A percentile compares a stretch with the other conserved stretches of the same genome.
Conservation (phyloP, 768 basidiomycete species). For the Boletus huronensis region DNA sequence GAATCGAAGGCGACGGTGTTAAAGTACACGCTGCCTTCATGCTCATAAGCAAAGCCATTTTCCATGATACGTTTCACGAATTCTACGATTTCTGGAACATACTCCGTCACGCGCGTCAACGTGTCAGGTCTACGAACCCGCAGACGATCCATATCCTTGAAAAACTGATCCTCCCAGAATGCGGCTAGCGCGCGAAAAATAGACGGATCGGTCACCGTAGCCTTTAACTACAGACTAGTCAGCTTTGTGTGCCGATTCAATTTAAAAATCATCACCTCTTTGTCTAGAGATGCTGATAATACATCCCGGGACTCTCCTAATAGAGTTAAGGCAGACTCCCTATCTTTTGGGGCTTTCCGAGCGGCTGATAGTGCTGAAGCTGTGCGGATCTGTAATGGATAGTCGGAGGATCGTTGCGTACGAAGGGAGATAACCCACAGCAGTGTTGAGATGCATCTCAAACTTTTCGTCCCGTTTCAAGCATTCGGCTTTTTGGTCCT, state of each 20-base stretch:
- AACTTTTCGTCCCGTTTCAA: slow-evolving; percentile 87
- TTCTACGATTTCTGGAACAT: slow-evolving; percentile 88
- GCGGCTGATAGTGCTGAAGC: slow-evolving; percentile 54
- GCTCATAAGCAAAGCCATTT: slow-evolving; percentile 75
- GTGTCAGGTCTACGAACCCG: slow-evolving; percentile 85
- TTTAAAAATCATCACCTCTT: slow-evolving; percentile 48
- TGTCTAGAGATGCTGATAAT: slow-evolving; percentile 68
- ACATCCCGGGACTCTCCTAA: slow-evolving; percentile 78
- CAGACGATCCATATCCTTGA: slow-evolving; percentile 88
- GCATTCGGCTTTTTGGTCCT: slow-evolving; percentile 66
- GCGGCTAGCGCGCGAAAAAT: slow-evolving; percentile 80
- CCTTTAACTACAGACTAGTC: slow-evolving; percentile 52
- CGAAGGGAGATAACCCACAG: slow-evolving; percentile 48
- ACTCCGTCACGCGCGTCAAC: slow-evolving; percentile 94
- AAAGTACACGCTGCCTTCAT: slow-evolving; percentile 88
- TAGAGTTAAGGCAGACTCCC: slow-evolving; percentile 49
- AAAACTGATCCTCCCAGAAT: slow-evolving; percentile 88
- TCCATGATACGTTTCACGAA: slow-evolving; percentile 83
- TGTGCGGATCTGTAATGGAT: slow-evolving; percentile 41
- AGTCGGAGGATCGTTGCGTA: slow-evolving; percentile 11
- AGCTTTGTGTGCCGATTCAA: not conserved
- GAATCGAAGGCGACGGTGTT: slow-evolving; percentile 81
- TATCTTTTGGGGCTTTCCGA: slow-evolving; percentile 38
- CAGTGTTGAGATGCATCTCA: slow-evolving; percentile 77
- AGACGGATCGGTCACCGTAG: slow-evolving; percentile 80